Evolutionary conservation across 2,329 filamentous ascomycete species (phyloP), one percentile per base, ranked within the genome.

Genomic region (Spiromastix sp.): DNA sequence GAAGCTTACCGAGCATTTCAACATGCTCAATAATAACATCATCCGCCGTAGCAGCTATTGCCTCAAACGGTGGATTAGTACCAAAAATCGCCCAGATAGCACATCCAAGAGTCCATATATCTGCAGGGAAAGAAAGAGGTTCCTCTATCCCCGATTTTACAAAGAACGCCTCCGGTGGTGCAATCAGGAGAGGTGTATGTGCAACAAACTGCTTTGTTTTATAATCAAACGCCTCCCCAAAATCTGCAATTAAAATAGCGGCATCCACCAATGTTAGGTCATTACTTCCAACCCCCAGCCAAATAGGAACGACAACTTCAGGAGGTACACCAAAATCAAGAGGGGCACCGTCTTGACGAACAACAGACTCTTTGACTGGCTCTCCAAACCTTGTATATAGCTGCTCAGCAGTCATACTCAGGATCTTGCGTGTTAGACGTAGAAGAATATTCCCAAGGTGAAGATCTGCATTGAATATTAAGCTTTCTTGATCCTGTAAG

Each of bases 101-200:
- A 32, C 54, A 61, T 0, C 42, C 50, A 12, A 61, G 47, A 13
- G 52, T 59, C 56, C 56, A 61, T 9, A 57, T 55, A 36, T 62
- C 56, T 4, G 49, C 52, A 8, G 48, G 16, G 20, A 52, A 54
- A 4, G 51, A 50, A 21, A 60, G 51, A 2, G 54, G 36, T 7
- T 43, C 31, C 29, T 40, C 29, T 32, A 33, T 13, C 25, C 9
- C 30, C 17, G 36, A 16, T 15, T 34, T 37, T 21, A 30, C 34
- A 13, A 44, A 44, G 32, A 5, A 22, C 2, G 40, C 19, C 37
- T 45, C 38, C 9, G 38, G 38, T 6, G 34, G 42, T 25, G 38
- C 30, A 19, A 47, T 11, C 32, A 39, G 11, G 16, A 48, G 45
- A 32, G 45, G 48, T 17, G 42, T 51, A 44, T 44, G 40, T 32